These are phyloP conservation scores for Eremochloa ophiuroides DNA, from an alignment of 176 grass and related monocot species.

Conservation along the genomic window DNA sequence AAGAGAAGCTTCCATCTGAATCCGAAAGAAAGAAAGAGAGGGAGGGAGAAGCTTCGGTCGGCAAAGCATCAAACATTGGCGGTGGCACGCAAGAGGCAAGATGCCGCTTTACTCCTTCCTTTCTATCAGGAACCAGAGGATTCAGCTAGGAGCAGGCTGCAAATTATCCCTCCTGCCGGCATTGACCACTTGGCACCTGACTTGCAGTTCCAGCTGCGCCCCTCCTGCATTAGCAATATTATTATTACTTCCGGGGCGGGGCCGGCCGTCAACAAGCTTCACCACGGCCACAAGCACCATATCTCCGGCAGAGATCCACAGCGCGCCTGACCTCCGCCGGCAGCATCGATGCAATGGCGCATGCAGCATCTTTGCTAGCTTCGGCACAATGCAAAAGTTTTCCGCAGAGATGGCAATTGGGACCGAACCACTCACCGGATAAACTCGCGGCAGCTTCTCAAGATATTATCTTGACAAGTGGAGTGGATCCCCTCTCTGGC, in stretches of 20 bases:
- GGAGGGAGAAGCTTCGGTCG: not conserved
- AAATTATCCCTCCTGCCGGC: not conserved
- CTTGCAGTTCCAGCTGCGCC: not conserved
- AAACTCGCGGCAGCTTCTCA: not conserved
- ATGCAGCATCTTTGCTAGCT: not conserved
- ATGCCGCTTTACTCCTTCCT: not conserved
- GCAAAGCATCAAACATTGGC: not conserved
- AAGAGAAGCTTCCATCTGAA: not conserved
- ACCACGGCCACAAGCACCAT: not conserved
- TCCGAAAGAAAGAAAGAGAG: not conserved
- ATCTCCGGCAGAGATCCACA: not conserved
- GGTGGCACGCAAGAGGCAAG: not conserved
- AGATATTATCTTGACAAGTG: constrained; percentile 31
- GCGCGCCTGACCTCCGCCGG: not conserved
- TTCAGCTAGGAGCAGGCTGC: not conserved
- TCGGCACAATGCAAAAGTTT: not conserved
- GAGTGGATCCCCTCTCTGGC: not conserved
- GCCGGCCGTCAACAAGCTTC: not conserved
- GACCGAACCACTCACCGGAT: constrained; percentile 6
- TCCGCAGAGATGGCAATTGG: too few species aligned
- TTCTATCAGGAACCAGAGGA: not conserved
- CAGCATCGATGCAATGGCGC: not conserved
- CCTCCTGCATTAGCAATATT: not conserved
- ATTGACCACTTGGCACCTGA: not conserved
- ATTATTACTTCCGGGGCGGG: not conserved